Base-by-base conservation (phyloP, 768 basidiomycete species). In the Dacryopinax primogenitus region DNA sequence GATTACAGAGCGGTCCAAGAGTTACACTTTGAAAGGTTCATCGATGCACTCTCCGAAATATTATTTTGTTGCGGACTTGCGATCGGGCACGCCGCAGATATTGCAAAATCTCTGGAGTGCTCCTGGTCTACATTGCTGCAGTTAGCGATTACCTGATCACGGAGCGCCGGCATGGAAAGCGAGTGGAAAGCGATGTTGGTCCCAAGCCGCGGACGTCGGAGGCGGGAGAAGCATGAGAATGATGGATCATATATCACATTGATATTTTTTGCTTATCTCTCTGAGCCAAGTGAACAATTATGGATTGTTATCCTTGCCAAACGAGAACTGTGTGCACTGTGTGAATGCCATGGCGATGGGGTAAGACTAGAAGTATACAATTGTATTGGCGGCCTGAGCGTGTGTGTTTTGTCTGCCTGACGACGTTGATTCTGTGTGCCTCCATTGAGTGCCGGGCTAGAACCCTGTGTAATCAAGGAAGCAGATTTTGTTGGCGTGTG, bases 111-210 rank as follows among this genome's bases (percentile, higher is more conserved):
- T 90, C 90, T 34, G 91, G 93, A 66, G 88, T 96, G 51, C 93
- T 94, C 33, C 79, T 99, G 67, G 97, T 98, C 95, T 97, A 97
- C 74, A 96, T 99, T 69, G 91, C 91, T 72, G 92, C 94, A 33
- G 93, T 98, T 65, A 98, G 75, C 80, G 94, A 62, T 76, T 98
- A 62, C 96, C 96, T 41, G 96, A 98, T 75, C 90, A 92, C 75
- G 92, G 90, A 34, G 89, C 88, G 18, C 88, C 90, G n/a, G 28
- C 28, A 6, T 69, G 58, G 37, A n/a, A 11, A n/a, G 37, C 37
- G 37, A n/a, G n/a, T n/a, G n/a, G n/a, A n/a, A n/a, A n/a, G n/a
- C n/a, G n/a, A n/a, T n/a, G n/a, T n/a, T n/a, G n/a, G n/a, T n/a
- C n/a, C 41, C 16, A 44, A 23, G 41, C 41, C 41, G 41, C 18